Evolutionary conservation across 2,329 filamentous ascomycete species (phyloP).

Genomic region (Aspergillus sp.): DNA sequence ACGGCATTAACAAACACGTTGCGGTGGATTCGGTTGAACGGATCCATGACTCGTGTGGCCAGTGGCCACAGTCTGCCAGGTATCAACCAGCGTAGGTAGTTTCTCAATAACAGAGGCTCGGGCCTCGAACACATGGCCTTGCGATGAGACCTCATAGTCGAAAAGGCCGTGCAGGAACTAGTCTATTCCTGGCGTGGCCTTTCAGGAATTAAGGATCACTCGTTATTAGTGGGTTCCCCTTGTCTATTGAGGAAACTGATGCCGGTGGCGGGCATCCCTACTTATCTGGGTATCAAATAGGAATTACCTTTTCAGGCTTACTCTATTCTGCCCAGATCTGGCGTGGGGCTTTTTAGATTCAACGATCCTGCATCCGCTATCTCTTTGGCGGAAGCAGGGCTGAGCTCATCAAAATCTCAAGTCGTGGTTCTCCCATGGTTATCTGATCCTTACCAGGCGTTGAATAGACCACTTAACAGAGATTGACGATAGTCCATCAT

Average conservation of each 20-base stretch:
- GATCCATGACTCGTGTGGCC: not conserved
- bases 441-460: not conserved
- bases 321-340: not conserved
- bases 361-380: not conserved
- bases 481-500: too few species aligned
- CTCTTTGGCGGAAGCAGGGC: not conserved
- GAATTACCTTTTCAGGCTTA: not conserved
- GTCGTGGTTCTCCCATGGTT: not conserved
- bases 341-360: not conserved
- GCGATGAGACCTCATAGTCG: too few species aligned
- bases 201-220: too few species aligned
- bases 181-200: too few species aligned
- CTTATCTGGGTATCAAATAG: too few species aligned
- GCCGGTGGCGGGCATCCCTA: too few species aligned
- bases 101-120: not conserved
- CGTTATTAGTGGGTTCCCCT: too few species aligned
- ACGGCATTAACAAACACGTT: constrained; percentile 59
- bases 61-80: not conserved
- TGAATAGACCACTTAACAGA: too few species aligned
- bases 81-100: not conserved
- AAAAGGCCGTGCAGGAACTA: too few species aligned
- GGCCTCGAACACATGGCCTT: too few species aligned
- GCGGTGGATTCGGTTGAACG: constrained; percentile 21
- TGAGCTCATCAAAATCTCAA: not conserved
- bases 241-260: too few species aligned